phyloP scores from a whole-genome alignment of 148 eudicot genomes.

The Diospyros lotus region DNA sequence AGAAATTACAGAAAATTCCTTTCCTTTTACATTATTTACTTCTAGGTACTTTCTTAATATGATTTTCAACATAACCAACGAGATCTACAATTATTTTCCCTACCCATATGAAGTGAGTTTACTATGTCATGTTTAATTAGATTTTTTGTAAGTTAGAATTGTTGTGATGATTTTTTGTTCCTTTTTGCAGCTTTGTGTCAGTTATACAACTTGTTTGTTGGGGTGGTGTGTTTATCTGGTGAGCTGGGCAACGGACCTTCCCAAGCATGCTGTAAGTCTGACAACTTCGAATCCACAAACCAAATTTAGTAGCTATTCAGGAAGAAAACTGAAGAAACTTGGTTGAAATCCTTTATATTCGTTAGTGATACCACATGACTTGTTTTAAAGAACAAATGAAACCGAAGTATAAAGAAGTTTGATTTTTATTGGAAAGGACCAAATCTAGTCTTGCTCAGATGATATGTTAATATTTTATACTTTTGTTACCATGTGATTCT shows the following conservation, averaged over 20 bases:
- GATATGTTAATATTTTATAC: not conserved
- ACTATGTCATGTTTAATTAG: not conserved
- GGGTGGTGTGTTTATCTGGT: conserved; percentile 74
- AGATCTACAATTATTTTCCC: conserved; percentile 96
- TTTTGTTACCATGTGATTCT: not conserved
- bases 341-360: not conserved
- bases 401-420: too few species aligned
- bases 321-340: too few species aligned
- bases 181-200: conserved; percentile 74
- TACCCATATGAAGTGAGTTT: conserved; percentile 71
- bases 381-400: not conserved
- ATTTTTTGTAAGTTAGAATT: not conserved
- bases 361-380: not conserved
- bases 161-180: conserved; percentile 15
- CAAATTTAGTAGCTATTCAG: too few species aligned
- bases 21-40: not conserved
- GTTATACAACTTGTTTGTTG: conserved; percentile 85
- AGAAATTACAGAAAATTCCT: conserved; percentile 15
- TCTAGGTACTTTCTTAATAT: conserved; percentile 93
- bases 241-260: conserved; percentile 98
- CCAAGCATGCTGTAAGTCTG: conserved; percentile 92
- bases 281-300: not conserved
- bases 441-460: not conserved
- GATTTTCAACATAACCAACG: conserved; percentile 96
- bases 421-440: not conserved